Evolutionary conservation across 2,329 filamentous ascomycete genomes (phyloP).

Genomic region (Epichloe coenophiala): DNA sequence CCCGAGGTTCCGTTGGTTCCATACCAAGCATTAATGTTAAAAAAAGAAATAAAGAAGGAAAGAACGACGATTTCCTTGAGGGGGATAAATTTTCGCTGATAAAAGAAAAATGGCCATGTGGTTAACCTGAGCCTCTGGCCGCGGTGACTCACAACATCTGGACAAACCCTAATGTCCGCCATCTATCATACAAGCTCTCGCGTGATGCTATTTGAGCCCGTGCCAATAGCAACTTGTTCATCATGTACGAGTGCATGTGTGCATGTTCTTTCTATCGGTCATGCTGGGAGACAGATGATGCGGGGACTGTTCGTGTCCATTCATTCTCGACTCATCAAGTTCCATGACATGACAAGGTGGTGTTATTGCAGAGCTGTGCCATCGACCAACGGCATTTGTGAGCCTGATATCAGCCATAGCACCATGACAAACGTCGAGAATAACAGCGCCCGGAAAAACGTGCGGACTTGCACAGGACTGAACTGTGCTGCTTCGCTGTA

Average conservation of each 20-base stretch:
- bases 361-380: neutral
- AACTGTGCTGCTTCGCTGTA: constrained; percentile 6
- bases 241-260: neutral
- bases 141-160: neutral
- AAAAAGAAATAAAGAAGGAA: neutral
- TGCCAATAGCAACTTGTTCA: neutral
- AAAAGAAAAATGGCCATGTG: too few relatives aligned
- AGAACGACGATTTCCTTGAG: neutral
- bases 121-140: neutral
- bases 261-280: neutral
- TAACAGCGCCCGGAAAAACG: constrained; percentile 29
- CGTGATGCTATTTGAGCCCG: neutral
- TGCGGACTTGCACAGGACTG: constrained; percentile 16
- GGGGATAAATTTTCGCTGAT: too few relatives aligned
- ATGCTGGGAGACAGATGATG: too few relatives aligned
- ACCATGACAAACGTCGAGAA: constrained; percentile 28
- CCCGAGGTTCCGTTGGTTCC: too few relatives aligned
- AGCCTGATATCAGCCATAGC: constrained; percentile 29
- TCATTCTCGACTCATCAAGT: too few relatives aligned
- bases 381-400: constrained; percentile 11
- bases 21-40: neutral
- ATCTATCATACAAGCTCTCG: neutral
- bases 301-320: too few relatives aligned
- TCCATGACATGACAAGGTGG: neutral
- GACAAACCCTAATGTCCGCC: neutral